phyloP scores from a whole-genome alignment of 306 rosid genomes.

The Nissolia schottii region DNA sequence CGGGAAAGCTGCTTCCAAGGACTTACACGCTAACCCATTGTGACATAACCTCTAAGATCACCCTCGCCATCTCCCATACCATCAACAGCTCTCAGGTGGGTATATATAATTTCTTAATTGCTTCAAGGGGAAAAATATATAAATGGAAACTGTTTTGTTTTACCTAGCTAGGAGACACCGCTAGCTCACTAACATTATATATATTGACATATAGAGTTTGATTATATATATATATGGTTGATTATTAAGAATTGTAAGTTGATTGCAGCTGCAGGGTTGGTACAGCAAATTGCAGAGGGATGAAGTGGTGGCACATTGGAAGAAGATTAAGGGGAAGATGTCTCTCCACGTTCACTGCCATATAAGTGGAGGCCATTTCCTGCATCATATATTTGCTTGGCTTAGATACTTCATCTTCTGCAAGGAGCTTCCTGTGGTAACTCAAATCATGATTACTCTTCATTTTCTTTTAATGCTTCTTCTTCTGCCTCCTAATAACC shows the following conservation, averaged over 20 bases:
- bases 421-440: slow-evolving; percentile 88
- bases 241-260: not conserved
- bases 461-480: too few species aligned
- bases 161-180: too few species aligned
- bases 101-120: too few species aligned
- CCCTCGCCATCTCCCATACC: slow-evolving; percentile 61
- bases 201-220: not conserved
- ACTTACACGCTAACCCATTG: slow-evolving; percentile 77
- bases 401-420: slow-evolving; percentile 76
- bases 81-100: slow-evolving; percentile 70
- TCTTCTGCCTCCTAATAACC: too few species aligned
- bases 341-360: slow-evolving; percentile 93
- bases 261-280: slow-evolving; percentile 90
- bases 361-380: slow-evolving; percentile 89
- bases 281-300: slow-evolving; percentile 87
- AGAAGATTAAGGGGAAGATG: slow-evolving; percentile 77
- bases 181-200: too few species aligned
- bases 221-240: too few species aligned
- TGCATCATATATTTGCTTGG: slow-evolving; percentile 64
- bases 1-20: slow-evolving; percentile 59
- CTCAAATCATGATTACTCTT: too few species aligned
- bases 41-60: slow-evolving; percentile 64
- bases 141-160: too few species aligned
- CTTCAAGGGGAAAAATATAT: too few species aligned
- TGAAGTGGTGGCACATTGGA: slow-evolving; percentile 93